Conservation (phyloP, 106 monocot genomes). For the Hemerocallis citrina region DNA sequence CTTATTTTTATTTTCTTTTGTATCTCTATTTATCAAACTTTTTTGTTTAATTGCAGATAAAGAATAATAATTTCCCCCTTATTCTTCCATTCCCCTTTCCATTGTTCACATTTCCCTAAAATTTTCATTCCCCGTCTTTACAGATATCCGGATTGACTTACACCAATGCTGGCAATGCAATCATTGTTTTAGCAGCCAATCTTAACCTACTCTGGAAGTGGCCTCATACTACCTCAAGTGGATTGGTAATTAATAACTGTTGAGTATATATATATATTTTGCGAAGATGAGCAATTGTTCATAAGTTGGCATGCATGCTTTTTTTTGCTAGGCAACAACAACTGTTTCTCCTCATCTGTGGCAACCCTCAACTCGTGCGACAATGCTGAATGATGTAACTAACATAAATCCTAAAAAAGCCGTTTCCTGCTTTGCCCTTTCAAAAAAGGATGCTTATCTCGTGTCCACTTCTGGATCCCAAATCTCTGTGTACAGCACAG, state of each 20-base stretch:
- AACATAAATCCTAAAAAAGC: slow-evolving; percentile 66
- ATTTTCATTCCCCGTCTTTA: no score
- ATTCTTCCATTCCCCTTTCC: no score
- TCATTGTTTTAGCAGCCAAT: slow-evolving; percentile 52
- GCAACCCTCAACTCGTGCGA: slow-evolving; percentile 65
- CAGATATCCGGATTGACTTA: slow-evolving; percentile 44
- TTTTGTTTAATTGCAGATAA: no score
- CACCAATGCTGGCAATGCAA: slow-evolving; percentile 46
- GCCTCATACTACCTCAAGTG: slow-evolving; percentile 34
- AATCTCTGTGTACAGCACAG: slow-evolving; percentile 79
- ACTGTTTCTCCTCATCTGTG: slow-evolving; percentile 61
- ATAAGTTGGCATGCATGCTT: not conserved
- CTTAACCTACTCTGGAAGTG: slow-evolving; percentile 52
- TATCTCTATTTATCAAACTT: no score
- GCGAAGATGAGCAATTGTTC: not conserved
- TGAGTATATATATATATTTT: not conserved
- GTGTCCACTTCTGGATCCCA: slow-evolving; percentile 86
- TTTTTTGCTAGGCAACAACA: slow-evolving; percentile 53
- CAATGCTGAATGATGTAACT: slow-evolving; percentile 73
- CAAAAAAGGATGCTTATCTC: slow-evolving; percentile 83
- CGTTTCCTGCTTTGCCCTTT: slow-evolving; percentile 75
- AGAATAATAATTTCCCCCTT: no score
- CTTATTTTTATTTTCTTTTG: no score
- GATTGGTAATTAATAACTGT: slow-evolving; percentile 22
- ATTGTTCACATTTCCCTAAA: no score